These are phyloP conservation scores for Hyaloscypha finlandica DNA, from an alignment of 495 filamentous ascomycete genomes.

Conservation along the genomic window DNA sequence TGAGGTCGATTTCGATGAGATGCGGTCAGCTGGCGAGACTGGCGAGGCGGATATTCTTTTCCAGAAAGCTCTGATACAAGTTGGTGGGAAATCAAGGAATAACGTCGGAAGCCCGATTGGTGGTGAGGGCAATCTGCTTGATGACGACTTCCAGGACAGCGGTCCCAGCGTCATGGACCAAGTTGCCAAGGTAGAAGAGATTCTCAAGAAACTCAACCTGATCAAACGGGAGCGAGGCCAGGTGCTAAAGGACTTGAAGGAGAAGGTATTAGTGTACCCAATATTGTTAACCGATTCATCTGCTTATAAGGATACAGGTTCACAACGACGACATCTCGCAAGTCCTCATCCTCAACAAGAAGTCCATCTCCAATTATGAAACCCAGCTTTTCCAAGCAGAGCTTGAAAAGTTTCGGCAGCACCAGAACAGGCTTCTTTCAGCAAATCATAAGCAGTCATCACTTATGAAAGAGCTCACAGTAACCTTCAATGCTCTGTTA, in stretches of 20 bases:
- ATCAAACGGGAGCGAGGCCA: slow-evolving; percentile 88
- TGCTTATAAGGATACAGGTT: slow-evolving; percentile 58
- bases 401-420: slow-evolving; percentile 92
- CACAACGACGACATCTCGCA: slow-evolving; percentile 97
- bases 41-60: slow-evolving; percentile 90
- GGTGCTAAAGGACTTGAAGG: slow-evolving; percentile 94
- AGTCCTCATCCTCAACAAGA: slow-evolving; percentile 95
- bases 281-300: slow-evolving; percentile 1
- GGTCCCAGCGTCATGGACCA: slow-evolving; percentile 83
- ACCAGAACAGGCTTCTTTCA: slow-evolving; percentile 87
- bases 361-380: slow-evolving; percentile 86
- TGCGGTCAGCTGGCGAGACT: slow-evolving; percentile 84
- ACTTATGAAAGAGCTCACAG: slow-evolving; percentile 92
- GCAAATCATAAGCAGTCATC: slow-evolving; percentile 92
- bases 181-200: slow-evolving; percentile 84
- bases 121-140: slow-evolving; percentile 76
- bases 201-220: slow-evolving; percentile 86
- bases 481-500: slow-evolving; percentile 81
- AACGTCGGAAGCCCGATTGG: slow-evolving; percentile 57
- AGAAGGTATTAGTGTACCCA: slow-evolving; percentile 65
- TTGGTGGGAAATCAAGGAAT: slow-evolving; percentile 54
- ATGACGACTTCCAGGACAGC: slow-evolving; percentile 86
- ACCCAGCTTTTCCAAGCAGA: slow-evolving; percentile 88
- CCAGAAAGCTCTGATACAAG: slow-evolving; percentile 73
- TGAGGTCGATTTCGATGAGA: slow-evolving; percentile 89